Base-by-base conservation (phyloP, 192 early-diverging fungal genomes). In the Entomortierella lignicola region DNA sequence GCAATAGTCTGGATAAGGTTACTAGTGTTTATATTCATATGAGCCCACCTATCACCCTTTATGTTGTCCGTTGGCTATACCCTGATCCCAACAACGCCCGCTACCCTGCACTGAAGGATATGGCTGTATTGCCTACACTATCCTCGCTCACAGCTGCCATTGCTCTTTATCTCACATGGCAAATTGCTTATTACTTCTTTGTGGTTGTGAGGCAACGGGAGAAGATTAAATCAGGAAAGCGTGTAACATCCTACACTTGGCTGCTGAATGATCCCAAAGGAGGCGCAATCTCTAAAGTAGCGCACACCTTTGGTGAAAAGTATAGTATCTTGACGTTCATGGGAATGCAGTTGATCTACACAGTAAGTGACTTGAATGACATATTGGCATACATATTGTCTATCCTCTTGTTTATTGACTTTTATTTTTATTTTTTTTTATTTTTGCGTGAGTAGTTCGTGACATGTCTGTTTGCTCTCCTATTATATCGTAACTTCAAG, bases 11-110 rank as follows among this genome's bases (percentile, higher is more conserved):
- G 37, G 91, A 92, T 77, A 92, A 92, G 72, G 84, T 89, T n/a
- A 89, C 87, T 11, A 89, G 87, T 2, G 83, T 92, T 12, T 83
- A 83, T 48, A 89, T 92, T 51, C 91, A 92, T 65, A 89, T 92
- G 60, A 83, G 83, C 44, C 91, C 91, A 2, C 83, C 88, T 6
- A 79, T 92, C 31, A 73, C 88, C 8, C 71, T 84, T 0, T 92
- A 89, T 60, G 68, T 73, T 21, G 66, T 90, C 34, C 85, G 91
- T 17, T 92, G 91, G 91, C 60, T 90, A 43, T 81, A 82, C 25
- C 71, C 69, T 21, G 83, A 80, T 43, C 71, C 63, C 1, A 41
- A 84, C 54, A 27, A 82, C 77, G 42, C 60, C 26, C 72, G 71
- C 25, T 83, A 83, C 71, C 81, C 81, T 66, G 83, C 84, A 60